Evolutionary conservation across 371 early-diverging fungal genomes (phyloP).

Genomic region (Phascolomyces articulosus): DNA sequence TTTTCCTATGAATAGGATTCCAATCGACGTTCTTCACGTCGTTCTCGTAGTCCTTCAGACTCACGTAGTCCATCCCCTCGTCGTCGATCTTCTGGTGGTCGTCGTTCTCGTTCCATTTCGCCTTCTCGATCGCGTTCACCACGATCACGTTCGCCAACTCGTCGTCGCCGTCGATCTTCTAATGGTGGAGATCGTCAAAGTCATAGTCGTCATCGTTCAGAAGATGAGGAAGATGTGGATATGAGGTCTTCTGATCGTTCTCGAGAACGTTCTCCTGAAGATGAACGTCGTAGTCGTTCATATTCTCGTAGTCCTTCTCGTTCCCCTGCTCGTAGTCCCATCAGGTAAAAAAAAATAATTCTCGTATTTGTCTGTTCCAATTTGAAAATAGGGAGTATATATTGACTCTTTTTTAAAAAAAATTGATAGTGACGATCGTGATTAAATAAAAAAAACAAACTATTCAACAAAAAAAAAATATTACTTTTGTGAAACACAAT

Average conservation of each 20-base stretch:
- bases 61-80: constrained; percentile 45
- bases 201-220: neutral
- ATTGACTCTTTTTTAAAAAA: no score
- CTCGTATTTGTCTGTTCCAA: neutral
- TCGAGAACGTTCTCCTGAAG: neutral
- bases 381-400: no score
- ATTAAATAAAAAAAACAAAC: neutral
- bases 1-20: constrained; percentile 31
- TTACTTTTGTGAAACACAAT: no score
- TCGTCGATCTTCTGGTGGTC: constrained; percentile 45
- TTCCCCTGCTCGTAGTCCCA: constrained; percentile 37
- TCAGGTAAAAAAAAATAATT: constrained; percentile 15
- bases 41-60: constrained; percentile 38
- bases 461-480: no score
- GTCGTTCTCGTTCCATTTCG: constrained; percentile 8
- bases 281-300: constrained; percentile 23
- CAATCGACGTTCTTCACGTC: constrained; percentile 37
- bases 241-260: neutral
- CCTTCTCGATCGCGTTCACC: constrained; percentile 42
- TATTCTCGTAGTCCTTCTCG: constrained; percentile 52
- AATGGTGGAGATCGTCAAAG: constrained; percentile 17
- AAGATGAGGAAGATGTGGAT: neutral
- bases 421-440: neutral
- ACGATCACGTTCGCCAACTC: constrained; percentile 26
- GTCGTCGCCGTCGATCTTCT: constrained; percentile 37